A percentile compares a stretch with the other conserved stretches of the same genome.
These are phyloP conservation scores for Eucalyptus curtisii DNA, from an alignment of 345 rosid genomes.

Conservation along the genomic window DNA sequence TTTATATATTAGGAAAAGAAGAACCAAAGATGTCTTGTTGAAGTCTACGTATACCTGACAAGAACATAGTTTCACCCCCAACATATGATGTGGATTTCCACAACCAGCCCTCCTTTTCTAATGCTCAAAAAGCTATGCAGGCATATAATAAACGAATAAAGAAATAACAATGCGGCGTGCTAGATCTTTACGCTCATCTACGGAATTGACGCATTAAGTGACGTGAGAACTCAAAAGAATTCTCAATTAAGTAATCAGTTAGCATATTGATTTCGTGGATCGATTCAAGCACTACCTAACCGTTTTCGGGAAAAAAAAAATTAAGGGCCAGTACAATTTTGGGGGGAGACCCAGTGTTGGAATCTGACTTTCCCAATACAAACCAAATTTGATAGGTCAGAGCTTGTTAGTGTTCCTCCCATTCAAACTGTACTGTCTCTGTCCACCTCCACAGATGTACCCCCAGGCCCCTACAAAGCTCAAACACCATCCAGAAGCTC, in stretches of 20 bases:
- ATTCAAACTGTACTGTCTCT: not conserved
- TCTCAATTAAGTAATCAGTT: not conserved
- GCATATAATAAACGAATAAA: not conserved
- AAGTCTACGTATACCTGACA: not conserved
- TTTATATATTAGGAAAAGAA: not conserved
- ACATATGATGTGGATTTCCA: not conserved
- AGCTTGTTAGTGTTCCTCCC: not conserved
- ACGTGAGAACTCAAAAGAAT: not conserved
- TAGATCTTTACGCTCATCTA: not conserved
- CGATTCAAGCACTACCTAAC: not conserved
- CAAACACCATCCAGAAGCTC: not conserved
- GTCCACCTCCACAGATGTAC: not conserved
- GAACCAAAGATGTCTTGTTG: not conserved
- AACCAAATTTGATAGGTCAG: not conserved
- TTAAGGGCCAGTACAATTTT: not conserved
- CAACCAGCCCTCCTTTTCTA: not conserved
- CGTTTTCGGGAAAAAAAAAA: not conserved
- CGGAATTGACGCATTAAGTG: no score
- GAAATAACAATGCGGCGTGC: not conserved
- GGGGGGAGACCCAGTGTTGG: not conserved
- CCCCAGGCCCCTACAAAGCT: not conserved
- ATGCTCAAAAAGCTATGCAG: not conserved
- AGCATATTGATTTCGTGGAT: not conserved
- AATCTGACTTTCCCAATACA: not conserved
- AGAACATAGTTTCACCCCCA: not conserved